Evolutionary conservation across 2,329 filamentous ascomycete genomes (phyloP).

Genomic region (Purpureocillium takamizusanense): DNA sequence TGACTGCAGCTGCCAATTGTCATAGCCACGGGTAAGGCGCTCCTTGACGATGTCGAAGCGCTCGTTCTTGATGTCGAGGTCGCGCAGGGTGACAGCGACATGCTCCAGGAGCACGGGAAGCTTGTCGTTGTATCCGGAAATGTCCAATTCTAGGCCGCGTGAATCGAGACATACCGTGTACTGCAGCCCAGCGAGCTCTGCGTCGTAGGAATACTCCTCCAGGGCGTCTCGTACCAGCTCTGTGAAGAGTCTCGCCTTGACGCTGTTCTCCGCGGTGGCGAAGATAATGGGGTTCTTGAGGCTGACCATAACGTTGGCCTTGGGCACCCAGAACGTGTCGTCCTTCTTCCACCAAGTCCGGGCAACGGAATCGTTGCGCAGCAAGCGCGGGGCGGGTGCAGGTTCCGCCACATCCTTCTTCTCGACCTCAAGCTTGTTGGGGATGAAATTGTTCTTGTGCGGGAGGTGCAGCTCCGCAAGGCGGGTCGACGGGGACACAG

Average conservation of each 20-base stretch:
- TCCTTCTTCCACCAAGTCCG: slow-evolving; percentile 98
- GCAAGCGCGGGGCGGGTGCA: slow-evolving; percentile 64
- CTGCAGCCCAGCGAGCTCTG: slow-evolving; percentile 80
- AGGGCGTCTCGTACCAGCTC: slow-evolving; percentile 83
- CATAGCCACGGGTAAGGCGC: slow-evolving; percentile 63
- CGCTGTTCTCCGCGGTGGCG: slow-evolving; percentile 66
- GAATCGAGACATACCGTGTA: slow-evolving; percentile 70
- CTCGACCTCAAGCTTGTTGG: slow-evolving; percentile 85
- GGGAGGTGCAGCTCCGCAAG: slow-evolving; percentile 73
- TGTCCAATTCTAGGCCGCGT: slow-evolving; percentile 65
- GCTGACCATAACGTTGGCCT: slow-evolving; percentile 77
- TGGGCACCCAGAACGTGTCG: slow-evolving; percentile 96
- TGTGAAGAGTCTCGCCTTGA: slow-evolving; percentile 73
- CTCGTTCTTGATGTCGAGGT: slow-evolving; percentile 75
- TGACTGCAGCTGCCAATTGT: slow-evolving; percentile 81
- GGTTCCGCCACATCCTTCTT: slow-evolving; percentile 82
- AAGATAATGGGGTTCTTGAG: slow-evolving; percentile 72
- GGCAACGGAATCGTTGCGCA: slow-evolving; percentile 73
- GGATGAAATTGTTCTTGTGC: slow-evolving; percentile 92
- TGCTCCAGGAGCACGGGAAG: slow-evolving; percentile 84
- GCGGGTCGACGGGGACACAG: slow-evolving; percentile 47
- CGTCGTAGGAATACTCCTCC: slow-evolving; percentile 91
- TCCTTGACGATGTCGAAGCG: slow-evolving; percentile 91
- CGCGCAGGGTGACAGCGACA: slow-evolving; percentile 73
- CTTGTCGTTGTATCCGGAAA: slow-evolving; percentile 95